Percentiles rank a stretch among this genome's conserved stretches.
phyloP scores from a whole-genome alignment of 495 filamentous ascomycete species.

The Penicillium pancosmium region DNA sequence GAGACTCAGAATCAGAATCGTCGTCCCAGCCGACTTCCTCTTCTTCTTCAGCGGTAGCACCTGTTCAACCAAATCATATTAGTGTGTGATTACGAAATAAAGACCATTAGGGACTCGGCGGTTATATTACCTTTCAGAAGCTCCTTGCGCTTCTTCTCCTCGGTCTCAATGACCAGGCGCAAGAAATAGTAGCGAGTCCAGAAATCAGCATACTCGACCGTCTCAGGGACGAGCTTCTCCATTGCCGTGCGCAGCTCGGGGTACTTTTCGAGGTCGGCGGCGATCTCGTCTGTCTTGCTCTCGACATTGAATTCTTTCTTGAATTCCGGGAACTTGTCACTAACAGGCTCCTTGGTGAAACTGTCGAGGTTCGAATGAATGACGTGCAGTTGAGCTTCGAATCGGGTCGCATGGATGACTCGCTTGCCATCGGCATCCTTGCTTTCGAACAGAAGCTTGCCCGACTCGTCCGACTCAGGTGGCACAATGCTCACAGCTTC shows the following conservation, averaged over 20 bases:
- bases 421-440: slow-evolving; percentile 87
- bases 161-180: slow-evolving; percentile 90
- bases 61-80: slow-evolving; percentile 29
- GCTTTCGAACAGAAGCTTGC: slow-evolving; percentile 81
- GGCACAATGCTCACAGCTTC: slow-evolving; percentile 91
- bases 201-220: slow-evolving; percentile 83
- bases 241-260: slow-evolving; percentile 86
- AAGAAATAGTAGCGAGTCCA: slow-evolving; percentile 98
- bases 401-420: slow-evolving; percentile 89
- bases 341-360: slow-evolving; percentile 80
- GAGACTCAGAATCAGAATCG: slow-evolving; percentile 67
- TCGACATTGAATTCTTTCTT: slow-evolving; percentile 77
- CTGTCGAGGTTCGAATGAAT: slow-evolving; percentile 85
- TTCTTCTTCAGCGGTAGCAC: slow-evolving; percentile 63
- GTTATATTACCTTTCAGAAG: slow-evolving; percentile 78
- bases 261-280: slow-evolving; percentile 81
- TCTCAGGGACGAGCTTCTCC: slow-evolving; percentile 93
- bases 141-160: slow-evolving; percentile 87
- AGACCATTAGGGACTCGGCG: not conserved
- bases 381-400: slow-evolving; percentile 94
- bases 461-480: slow-evolving; percentile 49
- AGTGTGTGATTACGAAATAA: slow-evolving; percentile 21
- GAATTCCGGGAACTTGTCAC: slow-evolving; percentile 75
- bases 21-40: slow-evolving; percentile 89
- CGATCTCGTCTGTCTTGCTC: slow-evolving; percentile 82